phyloP scores from a whole-genome alignment of 306 rosid genomes.

The Quercus variabilis region DNA sequence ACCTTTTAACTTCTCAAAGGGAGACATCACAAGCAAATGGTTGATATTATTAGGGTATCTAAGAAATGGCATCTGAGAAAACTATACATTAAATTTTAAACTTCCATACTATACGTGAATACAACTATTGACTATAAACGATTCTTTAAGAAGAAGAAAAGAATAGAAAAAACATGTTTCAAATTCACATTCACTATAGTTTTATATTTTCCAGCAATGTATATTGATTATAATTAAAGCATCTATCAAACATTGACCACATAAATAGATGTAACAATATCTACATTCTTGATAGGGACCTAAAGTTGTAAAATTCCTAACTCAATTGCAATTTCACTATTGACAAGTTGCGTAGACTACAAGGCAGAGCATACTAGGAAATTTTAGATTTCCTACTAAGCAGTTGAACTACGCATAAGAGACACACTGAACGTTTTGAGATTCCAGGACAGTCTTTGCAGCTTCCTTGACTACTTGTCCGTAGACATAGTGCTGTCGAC shows the following conservation, averaged over 20 bases:
- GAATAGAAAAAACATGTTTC: no score
- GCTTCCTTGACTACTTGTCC: background rate
- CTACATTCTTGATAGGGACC: background rate
- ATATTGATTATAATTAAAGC: background rate
- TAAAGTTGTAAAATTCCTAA: background rate
- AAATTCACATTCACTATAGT: no score
- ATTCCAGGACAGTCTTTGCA: slow-evolving; percentile 22
- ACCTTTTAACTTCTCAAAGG: no score
- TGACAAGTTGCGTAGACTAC: background rate
- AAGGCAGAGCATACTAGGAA: background rate
- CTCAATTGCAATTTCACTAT: background rate
- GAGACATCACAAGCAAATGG: no score
- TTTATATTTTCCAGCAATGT: background rate
- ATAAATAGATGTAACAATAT: background rate
- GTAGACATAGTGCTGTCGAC: no score
- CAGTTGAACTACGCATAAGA: background rate
- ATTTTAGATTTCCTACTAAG: background rate
- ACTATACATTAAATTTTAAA: no score
- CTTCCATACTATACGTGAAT: no score
- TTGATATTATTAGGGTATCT: no score
- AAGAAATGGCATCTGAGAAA: no score
- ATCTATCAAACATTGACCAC: background rate
- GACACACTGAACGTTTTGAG: slow-evolving; percentile 27
- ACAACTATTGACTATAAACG: no score
- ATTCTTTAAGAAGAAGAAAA: no score